Evolutionary conservation across 2,329 filamentous ascomycete genomes (phyloP).

Genomic region (Bimuria novae-zelandiae): DNA sequence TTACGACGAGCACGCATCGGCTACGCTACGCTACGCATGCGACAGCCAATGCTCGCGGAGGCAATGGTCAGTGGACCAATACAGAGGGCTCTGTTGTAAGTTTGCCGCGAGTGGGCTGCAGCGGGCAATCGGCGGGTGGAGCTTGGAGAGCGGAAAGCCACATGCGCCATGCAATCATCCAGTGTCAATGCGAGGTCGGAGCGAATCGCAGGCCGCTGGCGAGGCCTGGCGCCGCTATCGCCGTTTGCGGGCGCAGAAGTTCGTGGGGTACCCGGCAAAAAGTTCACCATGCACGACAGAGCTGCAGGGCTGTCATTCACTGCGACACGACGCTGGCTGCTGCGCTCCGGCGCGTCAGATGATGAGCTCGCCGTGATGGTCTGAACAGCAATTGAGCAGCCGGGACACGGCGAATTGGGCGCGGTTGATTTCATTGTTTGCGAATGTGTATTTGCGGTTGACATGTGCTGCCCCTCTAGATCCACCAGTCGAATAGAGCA

Average conservation of each 20-base stretch:
- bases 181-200: slow-evolving; percentile 38
- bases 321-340: slow-evolving; percentile 13
- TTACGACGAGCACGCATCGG: slow-evolving; percentile 38
- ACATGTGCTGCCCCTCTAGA: slow-evolving; percentile 25
- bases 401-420: slow-evolving; percentile 3
- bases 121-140: slow-evolving; percentile 39
- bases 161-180: slow-evolving; percentile 31
- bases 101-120: slow-evolving; percentile 36
- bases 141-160: slow-evolving; percentile 34
- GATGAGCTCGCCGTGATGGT: slow-evolving; percentile 2
- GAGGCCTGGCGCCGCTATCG: slow-evolving; percentile 22
- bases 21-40: slow-evolving; percentile 20
- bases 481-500: slow-evolving; percentile 21
- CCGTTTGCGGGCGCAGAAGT: slow-evolving; percentile 39
- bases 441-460: slow-evolving; percentile 20
- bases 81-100: slow-evolving; percentile 10
- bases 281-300: slow-evolving; percentile 33
- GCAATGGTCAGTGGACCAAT: slow-evolving; percentile 17
- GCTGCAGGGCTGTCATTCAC: slow-evolving; percentile 27
- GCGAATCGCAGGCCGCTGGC: slow-evolving; percentile 28
- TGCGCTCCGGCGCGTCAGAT: slow-evolving; percentile 8
- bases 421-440: slow-evolving; percentile 23
- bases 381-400: slow-evolving; percentile 19
- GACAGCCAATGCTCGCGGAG: slow-evolving; percentile 32
- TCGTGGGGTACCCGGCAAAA: slow-evolving; percentile 45